Evolutionary conservation across 805 yeast genomes (phyloP), one percentile per base, ranked within the genome.

Genomic region (Saccharomyces paradoxus): DNA sequence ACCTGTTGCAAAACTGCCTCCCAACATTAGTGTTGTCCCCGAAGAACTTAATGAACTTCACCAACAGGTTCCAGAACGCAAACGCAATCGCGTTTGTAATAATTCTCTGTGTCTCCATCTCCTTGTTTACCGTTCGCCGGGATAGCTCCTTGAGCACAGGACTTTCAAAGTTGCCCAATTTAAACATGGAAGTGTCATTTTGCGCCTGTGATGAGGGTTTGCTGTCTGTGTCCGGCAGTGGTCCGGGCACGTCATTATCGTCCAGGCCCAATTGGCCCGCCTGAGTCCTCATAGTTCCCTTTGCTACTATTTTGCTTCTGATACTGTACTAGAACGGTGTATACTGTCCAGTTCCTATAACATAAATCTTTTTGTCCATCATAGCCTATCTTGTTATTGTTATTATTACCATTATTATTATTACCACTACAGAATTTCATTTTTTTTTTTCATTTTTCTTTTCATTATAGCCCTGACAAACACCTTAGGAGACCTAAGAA

Each of bases 71-170:
- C 52, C 70, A 62, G 6, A 68, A 50, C 29, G 72, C 61, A 27
- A 74, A 56, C 0, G 66, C 57, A 9, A 72, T 54, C 29, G 69
- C 49, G 56, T 75, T 76, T 2, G 65, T 59, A 4, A 75, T 58
- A 8, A 73, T 63, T 27, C 64, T 66, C 53, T 65, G 68, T 3
- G 74, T 60, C 52, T 73, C 74, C 8, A 68, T 61, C 58, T 77
- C 80, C 57, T 74, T 77, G 55, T 75, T 76, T 7, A 74, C 69
- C 14, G 74, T 65, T 52, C 77, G 63, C 10, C 63, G 56, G 28
- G 71, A 68, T 28, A 74, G 60, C 48, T 63, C 62, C 6, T 56
- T 48, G 26, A 71, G 51, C 6, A 63, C 60, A 13, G 71, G 71
- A 52, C 62, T 68, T 57, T 68, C 72, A 54, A 59, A 68, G 49